These are phyloP conservation scores for Trichoderma virens DNA, from an alignment of 495 filamentous ascomycete species.

Conservation along the genomic window DNA sequence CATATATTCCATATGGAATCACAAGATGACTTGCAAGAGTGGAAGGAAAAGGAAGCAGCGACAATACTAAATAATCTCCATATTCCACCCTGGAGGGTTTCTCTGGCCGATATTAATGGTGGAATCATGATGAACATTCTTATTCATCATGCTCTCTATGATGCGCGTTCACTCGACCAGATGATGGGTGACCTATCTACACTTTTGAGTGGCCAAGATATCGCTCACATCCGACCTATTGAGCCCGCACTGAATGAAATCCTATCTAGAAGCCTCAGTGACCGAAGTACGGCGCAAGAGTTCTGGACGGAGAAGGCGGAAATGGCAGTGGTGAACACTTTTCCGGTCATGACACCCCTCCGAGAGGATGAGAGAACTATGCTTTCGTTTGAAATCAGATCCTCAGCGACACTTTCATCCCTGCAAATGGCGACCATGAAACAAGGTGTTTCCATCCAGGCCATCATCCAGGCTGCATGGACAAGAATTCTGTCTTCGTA, in stretches of 20 bases:
- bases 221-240: conserved; percentile 20
- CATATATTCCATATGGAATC: background rate
- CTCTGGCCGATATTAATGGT: conserved; percentile 15
- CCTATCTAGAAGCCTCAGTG: conserved; percentile 31
- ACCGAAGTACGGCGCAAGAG: conserved; percentile 26
- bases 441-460: conserved; percentile 59
- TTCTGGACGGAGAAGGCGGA: conserved; percentile 57
- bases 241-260: conserved; percentile 43
- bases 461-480: conserved; percentile 68
- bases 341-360: conserved; percentile 63
- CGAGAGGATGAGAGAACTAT: conserved; percentile 24
- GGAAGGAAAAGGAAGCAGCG: background rate
- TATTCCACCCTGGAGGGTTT: conserved; percentile 24
- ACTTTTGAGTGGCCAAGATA: conserved; percentile 4
- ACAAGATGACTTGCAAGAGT: background rate
- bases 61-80: conserved; percentile 15
- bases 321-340: conserved; percentile 48
- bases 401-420: conserved; percentile 24
- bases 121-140: conserved; percentile 37
- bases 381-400: conserved; percentile 15
- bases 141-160: conserved; percentile 70
- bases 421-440: conserved; percentile 47
- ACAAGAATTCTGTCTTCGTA: conserved; percentile 60
- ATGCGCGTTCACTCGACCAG: conserved; percentile 57
- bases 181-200: conserved; percentile 50